Base-by-base conservation (phyloP, 139 green algal genomes). In the Parachlorella kessleri region DNA sequence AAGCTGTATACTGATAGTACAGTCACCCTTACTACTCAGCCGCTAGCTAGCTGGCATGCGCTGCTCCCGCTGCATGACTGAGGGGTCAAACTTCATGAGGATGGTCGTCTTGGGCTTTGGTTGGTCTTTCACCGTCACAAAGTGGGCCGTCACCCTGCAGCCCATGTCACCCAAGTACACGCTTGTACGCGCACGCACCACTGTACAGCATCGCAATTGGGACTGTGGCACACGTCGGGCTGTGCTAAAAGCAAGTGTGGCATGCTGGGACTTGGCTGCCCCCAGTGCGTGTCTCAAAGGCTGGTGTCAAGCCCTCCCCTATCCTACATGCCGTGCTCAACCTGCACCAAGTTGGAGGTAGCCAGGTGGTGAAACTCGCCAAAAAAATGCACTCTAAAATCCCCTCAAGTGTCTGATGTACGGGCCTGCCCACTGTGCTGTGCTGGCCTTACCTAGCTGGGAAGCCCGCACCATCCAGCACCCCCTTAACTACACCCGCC, bases 401-500 rank as follows among this genome's bases (percentile, higher is more conserved):
- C 53, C 18, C 53, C 18, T 63, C 23, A 1, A 14, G 18, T 63
- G 18, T 28, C 18, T 63, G 23, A 63, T 14, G 18, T 63, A 14
- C 53, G 18, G 23, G 18, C 53, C 53, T 63, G 53, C 63, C 30
- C 23, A 38, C 4, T 0, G 21, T 53, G 1, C 35, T 18, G n/a
- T n/a, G n/a, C n/a, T n/a, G n/a, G n/a, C n/a, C 78, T 40, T 67
- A 95, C 92, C 91, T 87, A 0, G 92, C 90, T 7, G 94, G 91
- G 73, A 99, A 99, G 2, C 95, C 95, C 3, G 96, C 94, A 6
- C 85, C 83, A 77, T 96, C 92, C 65, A 99, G 83, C 77, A 95
- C 93, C 23, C 96, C 96, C 14, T 91, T 85, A 68, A 99, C 93
- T 23, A 99, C 91, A 63, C 96, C 96, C 30, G 96, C 96, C 68